Conservation (phyloP, 2,329 filamentous ascomycete species). For the Talaromyces atroroseus region DNA sequence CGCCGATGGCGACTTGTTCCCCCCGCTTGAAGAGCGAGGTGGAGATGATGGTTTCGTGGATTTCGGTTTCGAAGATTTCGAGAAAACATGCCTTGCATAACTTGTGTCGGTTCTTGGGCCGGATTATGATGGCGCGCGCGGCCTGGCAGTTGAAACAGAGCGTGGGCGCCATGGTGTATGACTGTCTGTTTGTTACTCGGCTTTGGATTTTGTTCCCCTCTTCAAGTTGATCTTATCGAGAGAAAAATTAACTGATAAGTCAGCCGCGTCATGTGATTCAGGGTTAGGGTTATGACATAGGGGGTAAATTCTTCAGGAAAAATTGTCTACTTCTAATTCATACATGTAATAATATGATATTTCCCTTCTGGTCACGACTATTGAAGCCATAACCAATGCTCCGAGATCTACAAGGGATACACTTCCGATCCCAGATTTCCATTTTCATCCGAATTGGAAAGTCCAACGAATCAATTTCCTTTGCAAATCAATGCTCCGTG, state of each 20-base stretch:
- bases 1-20: slow-evolving; percentile 87
- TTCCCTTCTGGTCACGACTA: too few relatives aligned
- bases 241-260: neutral
- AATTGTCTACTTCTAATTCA: too few relatives aligned
- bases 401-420: too few relatives aligned
- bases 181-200: neutral
- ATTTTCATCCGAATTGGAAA: too few relatives aligned
- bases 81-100: slow-evolving; percentile 89
- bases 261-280: too few relatives aligned
- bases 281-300: too few relatives aligned
- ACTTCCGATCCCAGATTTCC: too few relatives aligned
- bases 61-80: slow-evolving; percentile 79
- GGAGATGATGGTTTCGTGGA: slow-evolving; percentile 83
- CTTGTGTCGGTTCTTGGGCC: slow-evolving; percentile 91
- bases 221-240: neutral
- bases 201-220: neutral
- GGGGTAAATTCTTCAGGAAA: too few relatives aligned
- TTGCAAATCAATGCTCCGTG: too few relatives aligned
- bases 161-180: slow-evolving; percentile 81
- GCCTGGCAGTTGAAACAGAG: slow-evolving; percentile 70
- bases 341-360: too few relatives aligned
- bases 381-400: too few relatives aligned
- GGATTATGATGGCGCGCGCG: slow-evolving; percentile 78
- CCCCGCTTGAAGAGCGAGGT: slow-evolving; percentile 76
- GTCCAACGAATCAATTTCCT: too few relatives aligned